Percentiles rank a stretch among this genome's conserved stretches.
Conservation (phyloP, 257 asterid genomes). For the Fraxinus quadrangulata region DNA sequence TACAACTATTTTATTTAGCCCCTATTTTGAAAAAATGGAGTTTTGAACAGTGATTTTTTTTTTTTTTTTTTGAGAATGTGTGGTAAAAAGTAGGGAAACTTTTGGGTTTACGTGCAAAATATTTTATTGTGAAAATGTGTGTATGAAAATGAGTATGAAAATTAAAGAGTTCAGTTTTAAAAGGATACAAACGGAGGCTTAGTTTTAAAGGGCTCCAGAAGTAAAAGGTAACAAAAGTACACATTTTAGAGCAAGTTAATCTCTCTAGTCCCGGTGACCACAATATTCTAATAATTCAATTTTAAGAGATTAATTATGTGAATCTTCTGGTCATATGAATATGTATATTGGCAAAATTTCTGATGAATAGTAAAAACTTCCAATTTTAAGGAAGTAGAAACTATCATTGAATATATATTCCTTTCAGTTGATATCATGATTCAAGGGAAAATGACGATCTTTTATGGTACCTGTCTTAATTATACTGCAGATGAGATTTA, state of each 20-base stretch:
- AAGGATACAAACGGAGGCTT: neutral
- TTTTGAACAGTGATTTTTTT: too few species aligned
- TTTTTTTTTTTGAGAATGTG: too few species aligned
- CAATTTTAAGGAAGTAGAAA: conserved; percentile 5
- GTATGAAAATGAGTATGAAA: too few species aligned
- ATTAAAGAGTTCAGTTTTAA: too few species aligned
- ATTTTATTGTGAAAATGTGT: too few species aligned
- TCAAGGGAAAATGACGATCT: neutral
- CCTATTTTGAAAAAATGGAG: too few species aligned
- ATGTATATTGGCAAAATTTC: neutral
- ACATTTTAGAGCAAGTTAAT: conserved; percentile 7
- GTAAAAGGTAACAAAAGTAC: neutral
- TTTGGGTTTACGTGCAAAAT: too few species aligned
- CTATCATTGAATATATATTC: neutral
- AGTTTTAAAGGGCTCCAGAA: conserved; percentile 10
- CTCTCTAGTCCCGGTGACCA: neutral
- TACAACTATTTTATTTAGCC: conserved; percentile 4
- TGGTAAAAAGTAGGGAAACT: too few species aligned
- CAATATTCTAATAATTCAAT: neutral
- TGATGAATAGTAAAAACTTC: neutral
- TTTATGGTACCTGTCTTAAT: neutral
- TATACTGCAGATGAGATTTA: conserved; percentile 12
- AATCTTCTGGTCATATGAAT: neutral
- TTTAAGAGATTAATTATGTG: neutral
- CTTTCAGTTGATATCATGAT: neutral